Conservation (phyloP, 2,329 filamentous ascomycete species). For the Leptographium radiaticola region DNA sequence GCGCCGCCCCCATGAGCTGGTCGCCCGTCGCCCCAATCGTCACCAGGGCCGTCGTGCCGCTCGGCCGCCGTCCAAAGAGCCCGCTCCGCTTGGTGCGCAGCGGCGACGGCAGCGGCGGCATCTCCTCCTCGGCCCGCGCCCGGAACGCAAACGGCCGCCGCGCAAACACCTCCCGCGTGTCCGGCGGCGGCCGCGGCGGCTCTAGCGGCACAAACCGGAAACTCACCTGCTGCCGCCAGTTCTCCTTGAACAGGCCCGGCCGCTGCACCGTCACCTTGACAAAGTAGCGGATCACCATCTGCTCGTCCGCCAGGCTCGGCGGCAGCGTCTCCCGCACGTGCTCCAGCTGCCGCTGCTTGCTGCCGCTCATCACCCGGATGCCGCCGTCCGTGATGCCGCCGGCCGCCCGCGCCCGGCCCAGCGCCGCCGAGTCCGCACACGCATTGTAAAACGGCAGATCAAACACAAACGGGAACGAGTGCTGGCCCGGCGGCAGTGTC, state of each 20-base stretch:
- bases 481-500: constrained; percentile 51
- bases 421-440: constrained; percentile 42
- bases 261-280: constrained; percentile 89
- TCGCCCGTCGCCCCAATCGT: neutral
- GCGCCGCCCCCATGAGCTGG: neutral
- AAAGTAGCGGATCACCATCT: constrained; percentile 87
- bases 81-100: constrained; percentile 37
- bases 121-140: constrained; percentile 21
- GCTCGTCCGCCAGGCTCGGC: constrained; percentile 80
- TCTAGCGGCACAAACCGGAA: constrained; percentile 92
- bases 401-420: constrained; percentile 29
- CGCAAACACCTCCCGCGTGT: constrained; percentile 72
- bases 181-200: constrained; percentile 56
- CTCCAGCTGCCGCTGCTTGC: constrained; percentile 44
- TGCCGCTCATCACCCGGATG: constrained; percentile 49
- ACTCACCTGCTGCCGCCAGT: constrained; percentile 54
- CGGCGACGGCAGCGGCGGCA: constrained; percentile 8
- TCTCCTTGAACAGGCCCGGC: constrained; percentile 83
- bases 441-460: constrained; percentile 67
- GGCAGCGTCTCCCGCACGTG: constrained; percentile 83
- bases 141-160: constrained; percentile 52
- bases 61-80: neutral
- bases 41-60: neutral
- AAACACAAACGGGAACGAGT: constrained; percentile 68
- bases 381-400: constrained; percentile 23